Percentiles rank a stretch among this genome's conserved stretches.
Evolutionary conservation across 495 filamentous ascomycete species (phyloP).

Genomic region (Cercophora sp.): DNA sequence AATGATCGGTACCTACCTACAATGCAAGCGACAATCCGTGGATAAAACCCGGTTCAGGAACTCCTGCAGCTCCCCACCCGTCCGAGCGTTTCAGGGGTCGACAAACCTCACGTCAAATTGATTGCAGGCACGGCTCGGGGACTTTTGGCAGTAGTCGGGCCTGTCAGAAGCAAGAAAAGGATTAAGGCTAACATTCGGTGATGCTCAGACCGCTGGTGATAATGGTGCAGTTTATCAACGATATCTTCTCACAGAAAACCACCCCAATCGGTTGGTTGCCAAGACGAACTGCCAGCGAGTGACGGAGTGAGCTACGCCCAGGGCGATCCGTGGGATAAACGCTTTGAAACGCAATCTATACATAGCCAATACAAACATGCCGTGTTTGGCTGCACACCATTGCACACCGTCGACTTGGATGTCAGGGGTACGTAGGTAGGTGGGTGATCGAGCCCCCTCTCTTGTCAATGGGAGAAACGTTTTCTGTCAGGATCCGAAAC

Average conservation of each 20-base stretch:
- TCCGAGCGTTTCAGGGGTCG: neutral
- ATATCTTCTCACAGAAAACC: neutral
- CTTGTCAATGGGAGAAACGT: conserved; percentile 3
- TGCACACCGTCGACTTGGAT: neutral
- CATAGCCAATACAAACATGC: neutral
- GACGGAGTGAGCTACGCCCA: neutral
- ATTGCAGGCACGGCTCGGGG: neutral
- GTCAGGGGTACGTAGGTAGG: neutral
- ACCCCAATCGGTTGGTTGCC: too few species aligned
- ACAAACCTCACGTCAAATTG: neutral
- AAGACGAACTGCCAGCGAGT: neutral
- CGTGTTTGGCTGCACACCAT: conserved; percentile 1
- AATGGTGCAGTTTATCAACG: neutral
- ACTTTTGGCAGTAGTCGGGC: neutral
- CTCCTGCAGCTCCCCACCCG: neutral
- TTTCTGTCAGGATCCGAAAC: neutral
- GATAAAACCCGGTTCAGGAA: neutral
- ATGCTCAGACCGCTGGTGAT: neutral
- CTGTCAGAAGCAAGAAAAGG: too few species aligned
- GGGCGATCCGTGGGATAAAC: neutral
- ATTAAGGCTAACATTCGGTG: neutral
- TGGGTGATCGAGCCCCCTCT: neutral
- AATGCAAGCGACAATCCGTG: neutral
- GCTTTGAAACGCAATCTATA: conserved; percentile 3
- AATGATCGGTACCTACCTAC: neutral